These are phyloP conservation scores for Hevea brasiliensis DNA, from an alignment of 345 rosid species.

Conservation along the genomic window DNA sequence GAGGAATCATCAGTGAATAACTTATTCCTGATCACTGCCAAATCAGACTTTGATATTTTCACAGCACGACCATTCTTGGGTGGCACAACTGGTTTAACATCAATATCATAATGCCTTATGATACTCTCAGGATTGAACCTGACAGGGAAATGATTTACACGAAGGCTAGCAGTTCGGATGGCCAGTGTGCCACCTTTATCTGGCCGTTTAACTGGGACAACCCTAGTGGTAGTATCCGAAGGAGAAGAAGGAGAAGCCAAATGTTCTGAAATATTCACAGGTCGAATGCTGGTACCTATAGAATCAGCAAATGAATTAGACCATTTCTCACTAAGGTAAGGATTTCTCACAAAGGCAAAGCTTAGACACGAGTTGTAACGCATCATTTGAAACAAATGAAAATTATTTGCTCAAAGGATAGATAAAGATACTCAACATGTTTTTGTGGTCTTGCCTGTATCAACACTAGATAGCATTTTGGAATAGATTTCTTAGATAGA, in stretches of 20 bases:
- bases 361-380: not conserved
- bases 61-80: conserved; percentile 28
- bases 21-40: conserved; percentile 55
- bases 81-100: conserved; percentile 44
- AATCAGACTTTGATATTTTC: conserved; percentile 45
- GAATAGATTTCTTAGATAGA: no score
- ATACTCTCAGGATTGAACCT: conserved; percentile 44
- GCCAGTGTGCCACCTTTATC: conserved; percentile 60
- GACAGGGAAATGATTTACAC: conserved; percentile 66
- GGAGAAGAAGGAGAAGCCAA: conserved; percentile 14
- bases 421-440: no score
- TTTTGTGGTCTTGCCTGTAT: no score
- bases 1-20: conserved; percentile 43
- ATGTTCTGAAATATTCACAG: conserved; percentile 19
- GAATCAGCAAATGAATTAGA: not conserved
- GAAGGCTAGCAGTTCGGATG: conserved; percentile 39
- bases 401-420: no score
- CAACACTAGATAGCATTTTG: no score
- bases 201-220: conserved; percentile 53
- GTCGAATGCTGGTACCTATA: conserved; percentile 20
- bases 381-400: not conserved
- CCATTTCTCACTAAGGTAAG: no score
- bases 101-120: conserved; percentile 66
- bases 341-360: not conserved
- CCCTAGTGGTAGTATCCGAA: not conserved